A percentile compares a stretch with the other conserved stretches of the same genome.
Conservation (phyloP, 129 eudicot species). For the carrot (Daucus carota) region DH1_v3.0 NC_030382.2:42558001-42558500, state of each 20-base stretch:
- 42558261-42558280: neutral
- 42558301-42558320: slow-evolving; percentile 30
- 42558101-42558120: slow-evolving; percentile 92
- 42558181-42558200: neutral
- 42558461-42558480: neutral
- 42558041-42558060: neutral
- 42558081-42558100: slow-evolving; percentile 92
- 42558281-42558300: neutral
- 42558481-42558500: neutral
- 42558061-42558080: slow-evolving; percentile 93
- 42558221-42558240: neutral
- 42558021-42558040: neutral
- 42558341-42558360: slow-evolving; percentile 97
- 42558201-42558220: neutral
- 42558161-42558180: neutral
- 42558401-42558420: slow-evolving; percentile 86
- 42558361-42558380: slow-evolving; percentile 98
- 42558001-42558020: neutral
- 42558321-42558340: slow-evolving; percentile 83
- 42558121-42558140: slow-evolving; percentile 75
- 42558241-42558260: neutral
- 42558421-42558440: neutral
- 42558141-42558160: neutral
- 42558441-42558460: neutral
- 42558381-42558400: slow-evolving; percentile 88